These are phyloP conservation scores for Staphylotrichum tortipilum DNA, from an alignment of 495 filamentous ascomycete genomes.

Conservation along the genomic window DNA sequence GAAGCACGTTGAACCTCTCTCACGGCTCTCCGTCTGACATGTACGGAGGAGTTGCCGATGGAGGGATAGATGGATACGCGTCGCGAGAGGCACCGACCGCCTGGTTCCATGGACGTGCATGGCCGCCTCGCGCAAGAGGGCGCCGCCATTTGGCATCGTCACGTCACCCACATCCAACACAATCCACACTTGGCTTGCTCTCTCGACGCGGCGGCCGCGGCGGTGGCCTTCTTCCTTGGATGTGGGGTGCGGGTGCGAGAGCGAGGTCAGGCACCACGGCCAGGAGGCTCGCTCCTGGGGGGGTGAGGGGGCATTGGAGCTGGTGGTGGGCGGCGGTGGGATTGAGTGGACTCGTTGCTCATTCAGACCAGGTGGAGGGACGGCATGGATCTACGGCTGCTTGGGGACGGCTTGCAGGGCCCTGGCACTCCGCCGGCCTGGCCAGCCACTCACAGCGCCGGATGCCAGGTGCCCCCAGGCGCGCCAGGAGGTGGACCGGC, in stretches of 20 bases:
- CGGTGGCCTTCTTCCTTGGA: too few species aligned
- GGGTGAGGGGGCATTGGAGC: constrained; percentile 4
- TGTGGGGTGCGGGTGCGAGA: constrained; percentile 18
- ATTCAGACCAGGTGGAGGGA: constrained; percentile 28
- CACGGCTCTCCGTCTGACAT: too few species aligned
- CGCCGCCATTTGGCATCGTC: background rate
- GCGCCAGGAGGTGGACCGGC: constrained; percentile 18
- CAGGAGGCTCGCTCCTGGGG: constrained; percentile 12
- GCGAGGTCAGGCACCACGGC: constrained; percentile 18
- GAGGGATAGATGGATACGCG: background rate
- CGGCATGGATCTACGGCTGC: constrained; percentile 27
- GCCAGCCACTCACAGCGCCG: constrained; percentile 22
- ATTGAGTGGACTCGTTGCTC: constrained; percentile 27
- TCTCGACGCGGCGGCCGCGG: background rate
- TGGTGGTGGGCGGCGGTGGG: constrained; percentile 23
- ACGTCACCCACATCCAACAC: too few species aligned
- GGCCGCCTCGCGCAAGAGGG: background rate
- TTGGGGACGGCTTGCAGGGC: constrained; percentile 19
- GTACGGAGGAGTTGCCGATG: too few species aligned
- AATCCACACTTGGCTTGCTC: too few species aligned
- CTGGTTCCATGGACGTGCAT: background rate
- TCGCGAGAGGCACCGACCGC: background rate
- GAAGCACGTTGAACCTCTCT: too few species aligned
- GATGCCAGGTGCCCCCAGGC: constrained; percentile 20
- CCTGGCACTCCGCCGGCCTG: constrained; percentile 11